Evolutionary conservation across 768 basidiomycete species (phyloP).

Genomic region (Gelatoporia subvermispora): DNA sequence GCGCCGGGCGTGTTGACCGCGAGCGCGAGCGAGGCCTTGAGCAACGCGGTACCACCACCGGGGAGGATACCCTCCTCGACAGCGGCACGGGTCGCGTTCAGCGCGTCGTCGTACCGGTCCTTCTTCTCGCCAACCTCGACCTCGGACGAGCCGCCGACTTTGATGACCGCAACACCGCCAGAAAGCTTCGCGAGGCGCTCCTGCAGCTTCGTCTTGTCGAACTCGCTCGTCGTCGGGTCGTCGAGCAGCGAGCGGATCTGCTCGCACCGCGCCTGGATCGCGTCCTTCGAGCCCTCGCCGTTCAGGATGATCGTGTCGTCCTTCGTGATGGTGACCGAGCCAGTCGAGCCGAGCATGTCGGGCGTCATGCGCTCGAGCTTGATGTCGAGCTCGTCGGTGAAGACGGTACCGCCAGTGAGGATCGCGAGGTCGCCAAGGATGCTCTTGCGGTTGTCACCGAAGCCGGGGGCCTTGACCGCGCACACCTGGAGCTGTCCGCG

Average conservation of each 20-base stretch:
- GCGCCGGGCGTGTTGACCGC: conserved; percentile 35
- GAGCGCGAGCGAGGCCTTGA: conserved; percentile 78
- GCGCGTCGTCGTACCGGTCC: conserved; percentile 94
- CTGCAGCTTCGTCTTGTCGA: conserved; percentile 91
- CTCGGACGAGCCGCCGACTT: conserved; percentile 89
- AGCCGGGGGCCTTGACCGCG: conserved; percentile 96
- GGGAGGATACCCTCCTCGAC: conserved; percentile 99
- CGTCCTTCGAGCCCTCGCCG: conserved; percentile 86
- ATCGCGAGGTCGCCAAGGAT: conserved; percentile 97
- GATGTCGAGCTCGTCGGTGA: conserved; percentile 89
- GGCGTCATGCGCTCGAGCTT: conserved; percentile 89
- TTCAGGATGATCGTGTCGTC: conserved; percentile 97
- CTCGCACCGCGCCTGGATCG: conserved; percentile 90
- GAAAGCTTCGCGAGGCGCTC: conserved; percentile 94
- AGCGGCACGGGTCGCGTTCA: conserved; percentile 97
- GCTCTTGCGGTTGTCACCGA: conserved; percentile 98
- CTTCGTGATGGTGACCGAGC: conserved; percentile 91
- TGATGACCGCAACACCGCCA: conserved; percentile 98
- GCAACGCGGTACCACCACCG: conserved; percentile 90
- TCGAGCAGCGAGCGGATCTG: conserved; percentile 83
- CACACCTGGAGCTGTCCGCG: conserved; percentile 93
- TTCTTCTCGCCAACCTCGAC: conserved; percentile 99
- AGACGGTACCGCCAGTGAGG: conserved; percentile 96
- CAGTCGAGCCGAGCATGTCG: conserved; percentile 88
- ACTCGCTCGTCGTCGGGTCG: conserved; percentile 86